Evolutionary conservation across 2,329 filamentous ascomycete genomes (phyloP), one percentile per base, ranked within the genome.

Genomic region (Periglandula ipomoeae): DNA sequence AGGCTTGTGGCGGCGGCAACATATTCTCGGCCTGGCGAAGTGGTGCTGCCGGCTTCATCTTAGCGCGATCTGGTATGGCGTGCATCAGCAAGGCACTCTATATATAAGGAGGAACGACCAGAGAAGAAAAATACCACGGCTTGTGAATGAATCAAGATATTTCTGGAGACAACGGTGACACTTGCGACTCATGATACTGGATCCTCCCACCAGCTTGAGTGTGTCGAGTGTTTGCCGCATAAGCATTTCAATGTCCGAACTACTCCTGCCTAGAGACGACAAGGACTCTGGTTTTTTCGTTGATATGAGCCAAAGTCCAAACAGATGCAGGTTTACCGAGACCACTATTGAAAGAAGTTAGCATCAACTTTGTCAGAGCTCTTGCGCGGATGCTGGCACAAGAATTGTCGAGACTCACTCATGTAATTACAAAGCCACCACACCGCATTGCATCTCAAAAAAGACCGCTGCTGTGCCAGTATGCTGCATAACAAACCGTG

Each of bases 341-440:
- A 62, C 52, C 23, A 55, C 60, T 62, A 32, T 8, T 54, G 6
- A 39, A 41, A 17, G 17, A 19, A 42, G 17, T 17, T 26, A 27
- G 24, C n/a, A n/a, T n/a, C n/a, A n/a, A n/a, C n/a, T n/a, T n/a
- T n/a, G n/a, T n/a, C n/a, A n/a, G n/a, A n/a, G n/a, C n/a, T n/a
- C n/a, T n/a, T n/a, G n/a, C n/a, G n/a, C n/a, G n/a, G n/a, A n/a
- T n/a, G n/a, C n/a, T n/a, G n/a, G n/a, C n/a, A n/a, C n/a, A n/a
- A n/a, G n/a, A n/a, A n/a, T n/a, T n/a, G n/a, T n/a, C n/a, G n/a
- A 8, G 27, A 42, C 59, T 44, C 53, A 62, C 61, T 53, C 48
- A 54, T 57, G 38, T 61, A 64, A 44, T 64, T 64, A 46, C 59
- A 61, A n/a, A 56, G 53, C 61, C 61, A 64, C 61, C 61, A 64